phyloP scores from a whole-genome alignment of 192 early-diverging fungal genomes.

The Podila minutissima region DNA sequence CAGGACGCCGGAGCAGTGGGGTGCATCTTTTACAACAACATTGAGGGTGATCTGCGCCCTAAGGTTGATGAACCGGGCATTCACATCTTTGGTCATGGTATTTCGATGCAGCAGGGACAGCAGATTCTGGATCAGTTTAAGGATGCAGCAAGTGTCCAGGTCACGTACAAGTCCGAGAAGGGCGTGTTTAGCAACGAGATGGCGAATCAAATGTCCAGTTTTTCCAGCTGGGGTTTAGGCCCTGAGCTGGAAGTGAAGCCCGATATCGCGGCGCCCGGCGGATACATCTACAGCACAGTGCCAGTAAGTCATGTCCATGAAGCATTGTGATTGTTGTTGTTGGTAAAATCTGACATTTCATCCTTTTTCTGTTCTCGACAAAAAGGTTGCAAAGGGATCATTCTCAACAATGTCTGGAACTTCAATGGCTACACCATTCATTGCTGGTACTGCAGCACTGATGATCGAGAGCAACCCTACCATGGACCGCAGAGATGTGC shows the following conservation, averaged over 20 bases:
- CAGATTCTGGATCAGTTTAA: constrained; percentile 57
- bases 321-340: constrained; percentile 11
- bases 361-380: background rate
- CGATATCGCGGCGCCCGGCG: constrained; percentile 67
- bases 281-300: constrained; percentile 68
- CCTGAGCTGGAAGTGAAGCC: constrained; percentile 73
- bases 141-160: constrained; percentile 8
- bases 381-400: constrained; percentile 27
- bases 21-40: constrained; percentile 71
- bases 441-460: constrained; percentile 50
- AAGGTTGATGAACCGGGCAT: constrained; percentile 34
- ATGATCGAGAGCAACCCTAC: constrained; percentile 19
- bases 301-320: constrained; percentile 36
- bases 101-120: constrained; percentile 58
- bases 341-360: background rate
- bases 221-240: constrained; percentile 79
- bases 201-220: constrained; percentile 73
- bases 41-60: constrained; percentile 15
- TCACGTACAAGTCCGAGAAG: constrained; percentile 27
- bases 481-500: constrained; percentile 14
- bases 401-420: constrained; percentile 62
- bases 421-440: constrained; percentile 73
- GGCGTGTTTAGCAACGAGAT: constrained; percentile 52
- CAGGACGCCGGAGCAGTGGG: constrained; percentile 70
- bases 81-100: constrained; percentile 66